Percentiles rank a stretch among this genome's conserved stretches.
phyloP scores from a whole-genome alignment of 2,329 filamentous ascomycete genomes.

The Fusarium lyarnte region DNA sequence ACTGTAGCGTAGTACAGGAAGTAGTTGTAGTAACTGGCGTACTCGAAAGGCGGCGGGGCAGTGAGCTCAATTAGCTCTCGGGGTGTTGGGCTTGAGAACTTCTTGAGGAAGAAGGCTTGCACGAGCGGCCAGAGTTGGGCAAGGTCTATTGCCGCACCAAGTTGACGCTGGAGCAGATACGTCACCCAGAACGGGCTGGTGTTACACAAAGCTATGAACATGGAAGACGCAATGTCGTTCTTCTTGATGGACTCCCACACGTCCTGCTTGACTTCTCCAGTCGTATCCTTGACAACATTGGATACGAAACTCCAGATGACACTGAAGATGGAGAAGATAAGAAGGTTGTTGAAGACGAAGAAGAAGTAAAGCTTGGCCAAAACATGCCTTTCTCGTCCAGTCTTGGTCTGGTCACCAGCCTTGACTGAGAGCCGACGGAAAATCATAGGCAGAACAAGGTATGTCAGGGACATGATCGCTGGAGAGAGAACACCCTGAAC shows the following conservation, averaged over 20 bases:
- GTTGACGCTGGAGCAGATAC: slow-evolving; percentile 90
- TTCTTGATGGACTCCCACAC: slow-evolving; percentile 75
- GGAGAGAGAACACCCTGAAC: slow-evolving; percentile 93
- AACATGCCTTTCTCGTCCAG: slow-evolving; percentile 90
- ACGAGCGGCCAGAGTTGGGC: slow-evolving; percentile 85
- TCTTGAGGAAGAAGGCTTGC: slow-evolving; percentile 86
- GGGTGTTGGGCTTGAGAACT: slow-evolving; percentile 87
- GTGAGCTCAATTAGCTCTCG: slow-evolving; percentile 92
- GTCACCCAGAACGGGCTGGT: slow-evolving; percentile 95
- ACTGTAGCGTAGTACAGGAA: slow-evolving; percentile 95
- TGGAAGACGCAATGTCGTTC: slow-evolving; percentile 67
- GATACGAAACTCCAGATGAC: slow-evolving; percentile 79
- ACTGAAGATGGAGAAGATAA: slow-evolving; percentile 93
- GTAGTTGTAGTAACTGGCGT: slow-evolving; percentile 97
- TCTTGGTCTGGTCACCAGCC: slow-evolving; percentile 91
- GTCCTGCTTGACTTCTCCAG: slow-evolving; percentile 61
- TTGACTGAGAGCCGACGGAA: slow-evolving; percentile 87
- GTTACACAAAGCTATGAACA: slow-evolving; percentile 80
- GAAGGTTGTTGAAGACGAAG: slow-evolving; percentile 96
- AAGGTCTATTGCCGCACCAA: slow-evolving; percentile 94
- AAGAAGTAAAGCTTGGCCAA: slow-evolving; percentile 91
- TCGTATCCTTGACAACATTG: slow-evolving; percentile 66
- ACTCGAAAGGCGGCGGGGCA: slow-evolving; percentile 91
- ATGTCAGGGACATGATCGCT: slow-evolving; percentile 86
- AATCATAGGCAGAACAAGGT: slow-evolving; percentile 86